Evolutionary conservation across 2,329 filamentous ascomycete species (phyloP).

Genomic region (Diplodia mutila): DNA sequence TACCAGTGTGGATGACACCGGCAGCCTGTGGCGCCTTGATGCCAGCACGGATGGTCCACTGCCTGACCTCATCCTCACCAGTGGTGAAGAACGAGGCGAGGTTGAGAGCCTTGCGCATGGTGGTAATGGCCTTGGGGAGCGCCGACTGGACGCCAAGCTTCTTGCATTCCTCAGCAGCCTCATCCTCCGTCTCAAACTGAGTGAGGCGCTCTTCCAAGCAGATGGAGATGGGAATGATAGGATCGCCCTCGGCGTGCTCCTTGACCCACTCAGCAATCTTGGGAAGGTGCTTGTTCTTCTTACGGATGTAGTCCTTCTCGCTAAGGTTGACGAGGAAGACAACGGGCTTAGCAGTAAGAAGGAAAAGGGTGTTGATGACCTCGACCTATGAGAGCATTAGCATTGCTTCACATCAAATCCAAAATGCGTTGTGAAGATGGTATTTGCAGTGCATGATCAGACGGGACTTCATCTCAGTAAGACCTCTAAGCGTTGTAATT

Average conservation of each 20-base stretch:
- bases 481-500: slow-evolving; percentile 72
- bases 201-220: slow-evolving; percentile 91
- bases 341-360: slow-evolving; percentile 94
- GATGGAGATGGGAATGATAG: slow-evolving; percentile 91
- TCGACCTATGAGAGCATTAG: slow-evolving; percentile 70
- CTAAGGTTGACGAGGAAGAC: slow-evolving; percentile 97
- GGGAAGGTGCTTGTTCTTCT: slow-evolving; percentile 99
- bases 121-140: slow-evolving; percentile 85
- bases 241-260: slow-evolving; percentile 81
- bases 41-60: slow-evolving; percentile 96
- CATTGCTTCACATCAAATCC: slow-evolving; percentile 25
- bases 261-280: slow-evolving; percentile 97
- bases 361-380: slow-evolving; percentile 93
- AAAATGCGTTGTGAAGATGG: neutral
- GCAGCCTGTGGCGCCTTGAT: slow-evolving; percentile 98
- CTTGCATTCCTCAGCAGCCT: slow-evolving; percentile 84
- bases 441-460: slow-evolving; percentile 57
- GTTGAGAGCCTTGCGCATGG: slow-evolving; percentile 91
- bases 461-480: slow-evolving; percentile 83
- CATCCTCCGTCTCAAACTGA: slow-evolving; percentile 75
- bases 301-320: slow-evolving; percentile 94
- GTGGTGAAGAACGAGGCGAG: slow-evolving; percentile 97
- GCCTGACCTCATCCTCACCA: slow-evolving; percentile 91
- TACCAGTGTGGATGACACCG: slow-evolving; percentile 87
- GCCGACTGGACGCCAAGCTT: slow-evolving; percentile 82